phyloP scores from a whole-genome alignment of 768 basidiomycete species.

The Fomitopsis pulvina region DNA sequence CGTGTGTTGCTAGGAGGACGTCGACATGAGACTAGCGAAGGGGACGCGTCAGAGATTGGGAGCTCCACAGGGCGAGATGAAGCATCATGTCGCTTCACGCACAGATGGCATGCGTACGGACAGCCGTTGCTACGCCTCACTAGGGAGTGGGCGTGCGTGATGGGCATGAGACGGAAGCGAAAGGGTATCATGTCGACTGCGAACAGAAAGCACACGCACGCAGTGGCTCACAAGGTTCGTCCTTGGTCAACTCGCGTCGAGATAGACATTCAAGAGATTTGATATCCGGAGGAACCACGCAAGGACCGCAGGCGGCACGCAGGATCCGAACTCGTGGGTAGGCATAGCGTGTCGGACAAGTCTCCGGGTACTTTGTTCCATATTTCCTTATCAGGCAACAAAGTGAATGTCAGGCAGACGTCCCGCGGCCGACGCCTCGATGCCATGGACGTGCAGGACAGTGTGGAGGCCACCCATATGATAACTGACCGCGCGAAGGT shows the following conservation, averaged over 20 bases:
- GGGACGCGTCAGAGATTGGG: neutral
- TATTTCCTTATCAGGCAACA: slow-evolving; percentile 12
- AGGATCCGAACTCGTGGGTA: slow-evolving; percentile 8
- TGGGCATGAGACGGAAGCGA: neutral
- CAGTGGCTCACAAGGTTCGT: neutral
- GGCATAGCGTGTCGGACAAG: slow-evolving; percentile 1
- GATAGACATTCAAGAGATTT: slow-evolving; percentile 2
- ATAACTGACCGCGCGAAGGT: neutral
- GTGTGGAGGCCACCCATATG: neutral
- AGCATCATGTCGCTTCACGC: neutral
- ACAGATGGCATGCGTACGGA: neutral
- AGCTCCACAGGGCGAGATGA: neutral
- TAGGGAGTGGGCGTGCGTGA: neutral
- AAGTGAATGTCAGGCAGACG: neutral
- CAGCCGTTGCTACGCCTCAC: neutral
- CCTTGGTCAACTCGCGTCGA: neutral
- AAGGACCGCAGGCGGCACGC: slow-evolving; percentile 1
- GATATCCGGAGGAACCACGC: neutral
- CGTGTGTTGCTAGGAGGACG: neutral
- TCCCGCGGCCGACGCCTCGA: neutral
- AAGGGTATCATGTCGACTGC: neutral
- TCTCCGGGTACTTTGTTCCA: slow-evolving; percentile 7
- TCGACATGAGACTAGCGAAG: neutral
- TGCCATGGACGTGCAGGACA: neutral
- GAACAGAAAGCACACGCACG: neutral